These are phyloP conservation scores for Sonneratia alba DNA, from an alignment of 345 rosid genomes.

Conservation along the genomic window DNA sequence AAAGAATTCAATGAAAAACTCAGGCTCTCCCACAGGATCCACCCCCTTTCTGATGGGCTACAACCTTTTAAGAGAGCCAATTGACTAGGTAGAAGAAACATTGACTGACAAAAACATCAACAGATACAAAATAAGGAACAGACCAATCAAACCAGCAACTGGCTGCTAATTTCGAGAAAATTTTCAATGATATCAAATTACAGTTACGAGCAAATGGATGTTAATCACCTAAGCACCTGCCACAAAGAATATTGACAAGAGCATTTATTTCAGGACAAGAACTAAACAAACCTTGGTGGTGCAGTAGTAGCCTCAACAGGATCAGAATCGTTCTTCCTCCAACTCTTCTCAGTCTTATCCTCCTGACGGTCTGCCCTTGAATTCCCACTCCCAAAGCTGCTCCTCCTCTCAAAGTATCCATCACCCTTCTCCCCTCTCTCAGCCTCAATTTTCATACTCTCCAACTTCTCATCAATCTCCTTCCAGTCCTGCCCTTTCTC, in stretches of 20 bases:
- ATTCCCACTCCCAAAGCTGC: conserved; percentile 8
- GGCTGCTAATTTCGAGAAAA: no score
- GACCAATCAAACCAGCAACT: no score
- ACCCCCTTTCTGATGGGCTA: neutral
- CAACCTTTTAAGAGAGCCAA: neutral
- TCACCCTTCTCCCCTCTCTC: conserved; percentile 44
- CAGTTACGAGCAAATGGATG: no score
- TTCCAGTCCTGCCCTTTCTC: conserved; percentile 91
- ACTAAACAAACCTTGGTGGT: conserved; percentile 10
- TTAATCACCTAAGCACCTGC: no score
- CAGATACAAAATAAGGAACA: no score
- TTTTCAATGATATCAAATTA: no score
- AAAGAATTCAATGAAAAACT: neutral
- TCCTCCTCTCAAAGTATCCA: conserved; percentile 25
- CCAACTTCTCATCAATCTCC: conserved; percentile 90
- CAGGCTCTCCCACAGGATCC: neutral
- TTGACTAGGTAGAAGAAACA: no score
- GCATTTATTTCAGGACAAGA: neutral
- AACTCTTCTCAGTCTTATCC: conserved; percentile 17
- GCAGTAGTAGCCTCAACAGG: conserved; percentile 3
- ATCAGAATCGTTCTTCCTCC: conserved; percentile 16
- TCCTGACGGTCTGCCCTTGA: conserved; percentile 8
- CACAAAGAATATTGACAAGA: no score
- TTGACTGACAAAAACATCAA: no score
- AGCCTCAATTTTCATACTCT: conserved; percentile 33